Conservation (phyloP, 257 asterid genomes). For the Leonotis leonurus region DNA sequence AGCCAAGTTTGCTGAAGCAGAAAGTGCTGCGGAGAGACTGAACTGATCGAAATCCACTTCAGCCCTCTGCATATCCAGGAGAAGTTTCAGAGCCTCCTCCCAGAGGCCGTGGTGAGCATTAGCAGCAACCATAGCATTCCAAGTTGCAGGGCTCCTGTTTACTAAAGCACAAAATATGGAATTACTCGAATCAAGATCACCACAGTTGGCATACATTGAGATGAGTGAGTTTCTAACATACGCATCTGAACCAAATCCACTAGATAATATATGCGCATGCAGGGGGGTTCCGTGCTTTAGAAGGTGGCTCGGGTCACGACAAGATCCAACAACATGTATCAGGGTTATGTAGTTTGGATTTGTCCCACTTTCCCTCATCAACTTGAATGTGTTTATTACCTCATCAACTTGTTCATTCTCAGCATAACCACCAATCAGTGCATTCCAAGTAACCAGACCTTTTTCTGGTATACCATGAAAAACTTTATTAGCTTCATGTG, state of each 20-base stretch:
- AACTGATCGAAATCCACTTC: conserved; percentile 62
- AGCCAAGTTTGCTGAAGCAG: conserved; percentile 67
- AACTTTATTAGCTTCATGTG: conserved; percentile 46
- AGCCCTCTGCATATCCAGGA: conserved; percentile 69
- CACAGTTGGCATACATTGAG: conserved; percentile 79
- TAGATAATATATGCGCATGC: conserved; percentile 46
- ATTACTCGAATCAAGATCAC: conserved; percentile 61
- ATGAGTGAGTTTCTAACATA: conserved; percentile 74
- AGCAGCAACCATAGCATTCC: conserved; percentile 86
- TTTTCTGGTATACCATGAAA: conserved; percentile 49
- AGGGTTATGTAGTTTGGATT: conserved; percentile 65
- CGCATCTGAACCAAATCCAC: conserved; percentile 55
- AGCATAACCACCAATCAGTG: conserved; percentile 63
- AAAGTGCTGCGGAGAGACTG: conserved; percentile 72
- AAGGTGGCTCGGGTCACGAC: conserved; percentile 42
- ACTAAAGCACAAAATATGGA: conserved; percentile 40
- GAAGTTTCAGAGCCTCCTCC: conserved; percentile 73
- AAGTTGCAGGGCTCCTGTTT: conserved; percentile 46
- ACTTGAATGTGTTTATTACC: conserved; percentile 40
- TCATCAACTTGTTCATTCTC: conserved; percentile 44
- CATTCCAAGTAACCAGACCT: conserved; percentile 85
- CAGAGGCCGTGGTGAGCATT: conserved; percentile 59
- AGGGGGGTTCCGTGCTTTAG: conserved; percentile 56
- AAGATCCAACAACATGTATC: conserved; percentile 61
- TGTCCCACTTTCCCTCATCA: conserved; percentile 42